phyloP scores from a whole-genome alignment of 23 red algal species.

The Pyropia haitanensis region DNA sequence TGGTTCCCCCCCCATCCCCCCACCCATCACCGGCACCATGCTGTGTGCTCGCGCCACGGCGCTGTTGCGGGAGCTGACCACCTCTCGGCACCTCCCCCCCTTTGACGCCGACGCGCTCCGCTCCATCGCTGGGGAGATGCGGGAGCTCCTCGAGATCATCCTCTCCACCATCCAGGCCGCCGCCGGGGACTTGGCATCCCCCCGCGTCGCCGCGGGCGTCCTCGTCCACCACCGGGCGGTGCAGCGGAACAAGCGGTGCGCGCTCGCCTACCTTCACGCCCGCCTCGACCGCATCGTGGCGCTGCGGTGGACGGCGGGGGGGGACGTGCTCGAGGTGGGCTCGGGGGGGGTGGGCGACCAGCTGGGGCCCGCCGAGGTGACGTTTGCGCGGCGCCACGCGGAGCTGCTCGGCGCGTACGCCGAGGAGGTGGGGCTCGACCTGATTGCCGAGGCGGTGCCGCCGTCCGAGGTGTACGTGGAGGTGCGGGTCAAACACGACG shows the following conservation, averaged over 20 bases:
- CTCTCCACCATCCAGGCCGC: slow-evolving; percentile 39
- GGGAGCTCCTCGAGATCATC: slow-evolving; percentile 55
- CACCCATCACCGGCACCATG: no score
- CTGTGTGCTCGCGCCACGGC: no score
- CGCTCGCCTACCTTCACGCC: slow-evolving; percentile 70
- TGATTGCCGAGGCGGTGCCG: slow-evolving; percentile 60
- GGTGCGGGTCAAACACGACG: slow-evolving; percentile 65
- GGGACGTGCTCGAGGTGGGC: slow-evolving; percentile 16
- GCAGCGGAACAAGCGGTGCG: slow-evolving; percentile 85
- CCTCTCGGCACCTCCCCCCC: no score
- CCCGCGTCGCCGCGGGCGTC: slow-evolving; percentile 14
- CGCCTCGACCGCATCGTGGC: slow-evolving; percentile 33
- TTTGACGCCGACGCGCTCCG: slow-evolving; percentile 32
- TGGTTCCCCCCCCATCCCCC: no score
- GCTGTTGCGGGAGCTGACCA: no score
- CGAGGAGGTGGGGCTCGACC: slow-evolving; percentile 52
- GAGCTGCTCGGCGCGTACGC: slow-evolving; percentile 56
- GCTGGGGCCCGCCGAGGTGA: slow-evolving; percentile 41
- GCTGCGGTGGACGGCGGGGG: slow-evolving; percentile 26
- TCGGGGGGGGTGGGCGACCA: slow-evolving; percentile 29
- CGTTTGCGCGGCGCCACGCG: slow-evolving; percentile 47
- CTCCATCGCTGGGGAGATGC: slow-evolving; percentile 56
- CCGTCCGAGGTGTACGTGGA: slow-evolving; percentile 71
- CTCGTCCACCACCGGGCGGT: slow-evolving; percentile 69
- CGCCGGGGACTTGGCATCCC: slow-evolving; percentile 2